Conservation (phyloP, 495 filamentous ascomycete genomes). For the Aspergillus incahuasiensis region DNA sequence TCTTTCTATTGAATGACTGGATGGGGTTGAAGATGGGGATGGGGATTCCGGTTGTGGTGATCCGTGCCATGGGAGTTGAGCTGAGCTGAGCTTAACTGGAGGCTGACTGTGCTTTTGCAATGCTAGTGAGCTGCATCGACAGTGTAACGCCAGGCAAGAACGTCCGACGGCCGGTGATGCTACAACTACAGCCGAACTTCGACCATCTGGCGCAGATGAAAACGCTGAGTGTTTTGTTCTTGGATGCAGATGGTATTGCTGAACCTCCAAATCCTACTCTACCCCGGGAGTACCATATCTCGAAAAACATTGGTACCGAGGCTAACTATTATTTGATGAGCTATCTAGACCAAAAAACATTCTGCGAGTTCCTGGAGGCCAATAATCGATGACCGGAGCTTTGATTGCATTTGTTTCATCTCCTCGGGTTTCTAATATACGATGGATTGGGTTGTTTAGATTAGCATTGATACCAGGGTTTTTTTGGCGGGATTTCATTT, state of each 20-base stretch:
- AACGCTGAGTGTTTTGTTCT: slow-evolving; percentile 36
- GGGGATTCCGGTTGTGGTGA: no score
- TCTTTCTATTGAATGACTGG: neutral
- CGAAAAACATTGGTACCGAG: neutral
- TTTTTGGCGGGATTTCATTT: neutral
- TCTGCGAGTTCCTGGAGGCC: slow-evolving; percentile 14
- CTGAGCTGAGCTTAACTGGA: no score
- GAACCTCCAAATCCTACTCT: no score
- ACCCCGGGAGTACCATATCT: no score
- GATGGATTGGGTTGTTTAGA: neutral
- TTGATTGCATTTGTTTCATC: neutral
- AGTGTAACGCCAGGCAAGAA: slow-evolving; percentile 39
- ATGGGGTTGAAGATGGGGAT: no score
- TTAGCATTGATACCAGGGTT: slow-evolving; percentile 4
- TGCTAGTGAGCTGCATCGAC: slow-evolving; percentile 42
- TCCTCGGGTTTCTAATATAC: neutral
- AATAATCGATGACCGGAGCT: neutral
- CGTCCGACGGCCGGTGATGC: slow-evolving; percentile 32
- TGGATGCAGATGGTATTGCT: slow-evolving; percentile 43
- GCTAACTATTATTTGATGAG: no score
- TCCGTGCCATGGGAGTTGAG: no score
- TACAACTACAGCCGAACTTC: slow-evolving; percentile 42
- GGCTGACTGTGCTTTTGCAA: no score
- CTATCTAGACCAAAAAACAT: slow-evolving; percentile 33
- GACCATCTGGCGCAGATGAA: slow-evolving; percentile 42